phyloP scores from a whole-genome alignment of 2,329 filamentous ascomycete genomes.

The Neophaeococcomyces mojaviensis region DNA sequence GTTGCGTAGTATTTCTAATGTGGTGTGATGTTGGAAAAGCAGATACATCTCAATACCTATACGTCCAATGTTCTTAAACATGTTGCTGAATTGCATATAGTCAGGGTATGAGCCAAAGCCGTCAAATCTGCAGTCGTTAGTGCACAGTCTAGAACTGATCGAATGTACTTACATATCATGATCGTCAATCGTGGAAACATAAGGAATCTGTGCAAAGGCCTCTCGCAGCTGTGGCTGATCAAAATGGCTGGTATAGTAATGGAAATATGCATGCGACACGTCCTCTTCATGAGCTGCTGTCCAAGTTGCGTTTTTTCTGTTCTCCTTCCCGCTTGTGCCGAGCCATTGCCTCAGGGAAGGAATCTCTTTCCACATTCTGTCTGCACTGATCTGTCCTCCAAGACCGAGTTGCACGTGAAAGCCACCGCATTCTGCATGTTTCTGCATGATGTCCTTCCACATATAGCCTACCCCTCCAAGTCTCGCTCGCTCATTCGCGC shows the following conservation, averaged over 20 bases:
- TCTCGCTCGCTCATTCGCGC: conserved; percentile 73
- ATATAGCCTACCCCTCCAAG: conserved; percentile 87
- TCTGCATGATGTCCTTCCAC: conserved; percentile 98
- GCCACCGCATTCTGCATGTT: conserved; percentile 90
- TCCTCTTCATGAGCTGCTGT: conserved; percentile 93
- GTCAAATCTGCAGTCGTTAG: conserved; percentile 61
- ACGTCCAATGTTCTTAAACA: conserved; percentile 96
- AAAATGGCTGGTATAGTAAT: conserved; percentile 97
- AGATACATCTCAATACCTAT: conserved; percentile 97
- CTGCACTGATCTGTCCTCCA: conserved; percentile 91
- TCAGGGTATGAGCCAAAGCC: conserved; percentile 95
- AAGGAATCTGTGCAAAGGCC: conserved; percentile 94
- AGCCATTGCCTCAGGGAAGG: conserved; percentile 93
- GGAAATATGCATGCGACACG: conserved; percentile 92
- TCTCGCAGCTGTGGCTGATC: conserved; percentile 92
- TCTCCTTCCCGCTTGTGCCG: conserved; percentile 84
- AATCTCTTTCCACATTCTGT: conserved; percentile 93
- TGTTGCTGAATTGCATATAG: conserved; percentile 94
- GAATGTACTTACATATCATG: conserved; percentile 79
- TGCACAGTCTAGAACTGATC: neutral
- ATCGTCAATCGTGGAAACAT: conserved; percentile 86
- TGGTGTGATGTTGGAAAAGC: conserved; percentile 96
- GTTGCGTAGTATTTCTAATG: conserved; percentile 83
- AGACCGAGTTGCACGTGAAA: conserved; percentile 91
- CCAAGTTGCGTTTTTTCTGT: conserved; percentile 83